A percentile compares a stretch with the other conserved stretches of the same genome.
These are phyloP conservation scores for Chaetomiaceae sp. DNA, from an alignment of 2,329 filamentous ascomycete genomes.

Conservation along the genomic window DNA sequence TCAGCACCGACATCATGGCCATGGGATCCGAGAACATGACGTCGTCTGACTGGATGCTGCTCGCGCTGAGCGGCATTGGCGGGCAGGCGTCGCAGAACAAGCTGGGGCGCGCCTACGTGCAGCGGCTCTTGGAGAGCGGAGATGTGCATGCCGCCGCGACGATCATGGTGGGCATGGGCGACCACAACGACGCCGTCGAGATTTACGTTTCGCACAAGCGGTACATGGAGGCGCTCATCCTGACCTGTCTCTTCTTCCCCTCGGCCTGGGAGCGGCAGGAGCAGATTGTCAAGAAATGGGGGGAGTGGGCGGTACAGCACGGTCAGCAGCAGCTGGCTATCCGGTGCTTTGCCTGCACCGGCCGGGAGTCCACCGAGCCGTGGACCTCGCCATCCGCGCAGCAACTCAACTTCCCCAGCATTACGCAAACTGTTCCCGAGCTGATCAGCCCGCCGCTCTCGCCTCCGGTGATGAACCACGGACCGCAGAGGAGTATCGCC, in stretches of 20 bases:
- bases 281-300: conserved; percentile 88
- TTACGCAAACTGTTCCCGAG: conserved; percentile 54
- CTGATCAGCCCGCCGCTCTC: conserved; percentile 69
- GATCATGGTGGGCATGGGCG: conserved; percentile 87
- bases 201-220: conserved; percentile 89
- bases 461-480: conserved; percentile 59
- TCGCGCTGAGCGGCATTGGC: conserved; percentile 86
- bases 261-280: conserved; percentile 87
- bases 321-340: conserved; percentile 88
- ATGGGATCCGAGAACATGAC: conserved; percentile 83
- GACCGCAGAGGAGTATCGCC: conserved; percentile 59
- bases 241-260: conserved; percentile 79
- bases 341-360: conserved; percentile 87
- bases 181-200: conserved; percentile 91
- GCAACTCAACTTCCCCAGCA: conserved; percentile 51
- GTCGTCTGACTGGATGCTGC: conserved; percentile 92
- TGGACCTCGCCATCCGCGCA: conserved; percentile 81
- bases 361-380: conserved; percentile 75
- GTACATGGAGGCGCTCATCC: conserved; percentile 87
- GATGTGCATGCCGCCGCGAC: conserved; percentile 90
- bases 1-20: conserved; percentile 74
- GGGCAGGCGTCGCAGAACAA: conserved; percentile 77
- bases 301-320: conserved; percentile 82
- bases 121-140: conserved; percentile 80
- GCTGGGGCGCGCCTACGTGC: conserved; percentile 83